Percentiles rank a stretch among this genome's conserved stretches.
phyloP scores from a whole-genome alignment of 2,329 filamentous ascomycete genomes.

The Westerdykella ornata region DNA sequence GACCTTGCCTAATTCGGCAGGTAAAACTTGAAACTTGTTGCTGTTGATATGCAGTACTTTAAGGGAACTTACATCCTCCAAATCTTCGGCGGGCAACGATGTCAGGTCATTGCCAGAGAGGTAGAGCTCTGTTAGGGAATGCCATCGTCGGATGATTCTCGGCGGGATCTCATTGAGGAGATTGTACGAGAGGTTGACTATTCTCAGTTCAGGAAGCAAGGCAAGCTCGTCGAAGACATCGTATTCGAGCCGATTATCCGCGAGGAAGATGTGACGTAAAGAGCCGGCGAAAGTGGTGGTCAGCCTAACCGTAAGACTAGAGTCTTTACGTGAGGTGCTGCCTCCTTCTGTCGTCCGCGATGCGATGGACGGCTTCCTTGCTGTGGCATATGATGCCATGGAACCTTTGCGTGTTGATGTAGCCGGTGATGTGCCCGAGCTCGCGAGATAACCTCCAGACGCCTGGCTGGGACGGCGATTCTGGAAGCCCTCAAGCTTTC shows the following conservation, averaged over 20 bases:
- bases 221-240: conserved; percentile 91
- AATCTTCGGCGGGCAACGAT: conserved; percentile 82
- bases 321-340: conserved; percentile 67
- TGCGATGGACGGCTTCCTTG: conserved; percentile 72
- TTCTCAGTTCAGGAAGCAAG: conserved; percentile 71
- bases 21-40: conserved; percentile 95
- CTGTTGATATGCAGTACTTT: conserved; percentile 92
- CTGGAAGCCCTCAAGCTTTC: conserved; percentile 55
- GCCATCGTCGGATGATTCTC: conserved; percentile 81
- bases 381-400: conserved; percentile 66
- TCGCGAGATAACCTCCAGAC: conserved; percentile 68
- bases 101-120: conserved; percentile 92
- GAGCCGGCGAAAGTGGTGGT: conserved; percentile 84
- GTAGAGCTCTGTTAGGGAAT: conserved; percentile 83
- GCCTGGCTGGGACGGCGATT: conserved; percentile 75
- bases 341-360: conserved; percentile 59
- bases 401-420: conserved; percentile 67
- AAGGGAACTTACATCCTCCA: conserved; percentile 81
- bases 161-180: conserved; percentile 87
- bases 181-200: conserved; percentile 93
- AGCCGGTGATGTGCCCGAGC: conserved; percentile 62
- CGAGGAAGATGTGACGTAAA: conserved; percentile 75
- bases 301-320: conserved; percentile 70
- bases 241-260: conserved; percentile 89
- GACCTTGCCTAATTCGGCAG: conserved; percentile 89